Evolutionary conservation across 1,284 basidiomycete genomes (phyloP).

Genomic region (Puccinia hordei): DNA sequence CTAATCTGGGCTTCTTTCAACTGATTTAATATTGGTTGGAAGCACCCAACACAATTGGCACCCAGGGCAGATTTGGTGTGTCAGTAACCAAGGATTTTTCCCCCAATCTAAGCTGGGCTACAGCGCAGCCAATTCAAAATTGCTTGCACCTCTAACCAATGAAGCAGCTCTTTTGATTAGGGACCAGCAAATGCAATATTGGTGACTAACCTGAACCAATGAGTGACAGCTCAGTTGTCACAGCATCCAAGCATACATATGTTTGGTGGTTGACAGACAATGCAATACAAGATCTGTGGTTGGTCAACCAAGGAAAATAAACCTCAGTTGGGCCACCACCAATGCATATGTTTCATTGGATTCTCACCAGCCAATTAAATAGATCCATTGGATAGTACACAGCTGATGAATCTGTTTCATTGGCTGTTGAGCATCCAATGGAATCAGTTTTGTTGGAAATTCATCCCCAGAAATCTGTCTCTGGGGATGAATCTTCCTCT

Average conservation of each 20-base stretch:
- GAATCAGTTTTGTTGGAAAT: neutral
- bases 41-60: neutral
- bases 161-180: neutral
- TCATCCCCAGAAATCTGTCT: too few relatives aligned
- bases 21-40: neutral
- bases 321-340: neutral
- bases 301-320: neutral
- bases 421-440: neutral
- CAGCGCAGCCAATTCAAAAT: neutral
- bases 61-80: neutral
- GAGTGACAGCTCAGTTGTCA: neutral
- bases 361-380: neutral
- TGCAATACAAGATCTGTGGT: neutral
- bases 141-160: neutral
- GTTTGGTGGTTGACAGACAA: neutral
- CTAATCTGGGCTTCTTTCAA: neutral
- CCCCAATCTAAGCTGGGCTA: neutral
- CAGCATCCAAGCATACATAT: neutral
- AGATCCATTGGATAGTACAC: neutral
- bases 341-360: too few relatives aligned
- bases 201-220: neutral
- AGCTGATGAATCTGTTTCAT: neutral
- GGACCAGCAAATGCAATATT: neutral
- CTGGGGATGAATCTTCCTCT: too few relatives aligned
- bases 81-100: neutral